phyloP scores from a whole-genome alignment of 306 rosid species.

The Vigna nakashimae region DNA sequence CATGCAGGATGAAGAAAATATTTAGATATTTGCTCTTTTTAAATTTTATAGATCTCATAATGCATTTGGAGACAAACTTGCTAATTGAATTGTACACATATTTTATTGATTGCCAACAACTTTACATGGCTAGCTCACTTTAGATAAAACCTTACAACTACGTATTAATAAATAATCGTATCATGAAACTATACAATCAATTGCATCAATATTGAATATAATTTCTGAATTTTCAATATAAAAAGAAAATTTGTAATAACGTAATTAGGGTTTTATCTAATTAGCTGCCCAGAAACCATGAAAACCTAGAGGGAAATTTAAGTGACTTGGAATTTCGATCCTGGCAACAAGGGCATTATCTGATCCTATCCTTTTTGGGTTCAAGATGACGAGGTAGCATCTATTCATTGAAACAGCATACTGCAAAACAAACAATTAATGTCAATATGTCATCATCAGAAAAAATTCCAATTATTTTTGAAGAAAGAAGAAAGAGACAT shows the following conservation, averaged over 20 bases:
- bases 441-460: neutral
- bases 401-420: slow-evolving; percentile 85
- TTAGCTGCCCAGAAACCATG: slow-evolving; percentile 83
- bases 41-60: too few species aligned
- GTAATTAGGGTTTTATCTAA: slow-evolving; percentile 32
- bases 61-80: too few species aligned
- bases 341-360: slow-evolving; percentile 75
- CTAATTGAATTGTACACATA: neutral
- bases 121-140: neutral
- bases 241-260: slow-evolving; percentile 6
- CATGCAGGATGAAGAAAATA: too few species aligned
- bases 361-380: slow-evolving; percentile 69
- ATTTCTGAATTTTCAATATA: neutral
- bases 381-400: slow-evolving; percentile 70
- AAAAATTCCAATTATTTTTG: neutral
- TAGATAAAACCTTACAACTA: neutral
- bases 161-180: neutral
- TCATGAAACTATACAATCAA: neutral
- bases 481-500: neutral
- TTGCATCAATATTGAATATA: slow-evolving; percentile 17
- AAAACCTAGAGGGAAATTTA: slow-evolving; percentile 85
- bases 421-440: slow-evolving; percentile 54
- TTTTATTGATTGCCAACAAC: neutral
- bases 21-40: too few species aligned
- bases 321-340: slow-evolving; percentile 80